Evolutionary conservation across 495 filamentous ascomycete species (phyloP).

Genomic region (Evernia prunastri): DNA sequence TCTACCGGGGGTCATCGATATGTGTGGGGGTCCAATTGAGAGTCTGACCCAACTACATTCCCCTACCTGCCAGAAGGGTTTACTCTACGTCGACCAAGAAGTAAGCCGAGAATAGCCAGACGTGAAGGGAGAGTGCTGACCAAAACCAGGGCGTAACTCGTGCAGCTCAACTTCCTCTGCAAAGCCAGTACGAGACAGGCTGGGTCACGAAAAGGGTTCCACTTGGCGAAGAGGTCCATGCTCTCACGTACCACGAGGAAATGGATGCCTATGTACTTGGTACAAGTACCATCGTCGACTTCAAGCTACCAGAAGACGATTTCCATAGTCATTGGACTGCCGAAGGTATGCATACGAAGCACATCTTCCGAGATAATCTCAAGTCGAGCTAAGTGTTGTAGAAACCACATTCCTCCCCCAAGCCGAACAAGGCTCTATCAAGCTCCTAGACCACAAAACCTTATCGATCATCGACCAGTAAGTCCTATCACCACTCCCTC

Average conservation of each 20-base stretch:
- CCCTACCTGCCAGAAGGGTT: slow-evolving; percentile 67
- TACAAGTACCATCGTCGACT: slow-evolving; percentile 58
- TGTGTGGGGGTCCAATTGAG: slow-evolving; percentile 57
- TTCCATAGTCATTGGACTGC: slow-evolving; percentile 70
- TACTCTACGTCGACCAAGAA: slow-evolving; percentile 66
- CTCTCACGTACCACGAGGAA: slow-evolving; percentile 66
- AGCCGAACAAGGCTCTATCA: slow-evolving; percentile 59
- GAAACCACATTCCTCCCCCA: slow-evolving; percentile 57
- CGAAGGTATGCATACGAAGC: slow-evolving; percentile 44
- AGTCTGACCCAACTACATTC: slow-evolving; percentile 68
- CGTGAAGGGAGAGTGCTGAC: slow-evolving; percentile 19
- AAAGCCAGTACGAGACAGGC: slow-evolving; percentile 61
- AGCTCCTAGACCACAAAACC: slow-evolving; percentile 65
- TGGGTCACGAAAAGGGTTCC: slow-evolving; percentile 64
- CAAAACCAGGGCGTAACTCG: slow-evolving; percentile 49
- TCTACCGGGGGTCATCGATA: slow-evolving; percentile 61
- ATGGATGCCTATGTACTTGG: slow-evolving; percentile 71
- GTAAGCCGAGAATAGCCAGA: slow-evolving; percentile 27
- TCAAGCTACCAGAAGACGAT: slow-evolving; percentile 77
- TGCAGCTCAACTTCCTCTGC: slow-evolving; percentile 58
- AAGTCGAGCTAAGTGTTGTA: slow-evolving; percentile 25
- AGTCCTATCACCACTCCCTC: slow-evolving; percentile 20
- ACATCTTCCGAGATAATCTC: background rate
- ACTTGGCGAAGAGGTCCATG: slow-evolving; percentile 63
- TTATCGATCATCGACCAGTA: slow-evolving; percentile 73